A percentile compares a stretch with the other conserved stretches of the same genome.
These are phyloP conservation scores for Carex kokanica DNA, from an alignment of 176 grass and related monocot genomes.

Conservation along the genomic window DNA sequence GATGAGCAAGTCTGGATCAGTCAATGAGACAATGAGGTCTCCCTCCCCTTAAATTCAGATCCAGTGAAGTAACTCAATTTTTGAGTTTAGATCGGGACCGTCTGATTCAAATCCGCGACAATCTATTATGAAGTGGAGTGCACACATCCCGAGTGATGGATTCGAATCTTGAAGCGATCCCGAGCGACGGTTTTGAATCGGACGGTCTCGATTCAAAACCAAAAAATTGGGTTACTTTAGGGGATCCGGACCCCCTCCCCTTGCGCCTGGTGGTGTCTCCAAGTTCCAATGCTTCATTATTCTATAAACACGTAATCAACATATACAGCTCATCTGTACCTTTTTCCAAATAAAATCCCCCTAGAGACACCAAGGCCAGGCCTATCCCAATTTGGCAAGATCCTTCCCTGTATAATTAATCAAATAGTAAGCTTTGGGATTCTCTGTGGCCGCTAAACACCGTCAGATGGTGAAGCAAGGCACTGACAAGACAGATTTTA, in stretches of 20 bases:
- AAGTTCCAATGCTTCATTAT: conserved; percentile 28
- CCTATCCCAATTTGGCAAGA: conserved; percentile 28
- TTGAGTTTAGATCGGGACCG: no score
- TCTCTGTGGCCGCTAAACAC: not conserved
- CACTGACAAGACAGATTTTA: not conserved
- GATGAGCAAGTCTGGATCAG: not conserved
- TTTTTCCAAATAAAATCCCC: not conserved
- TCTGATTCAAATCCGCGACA: no score
- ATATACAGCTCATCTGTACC: conserved; percentile 22
- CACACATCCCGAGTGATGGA: no score
- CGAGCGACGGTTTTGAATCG: no score
- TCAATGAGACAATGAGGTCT: not conserved
- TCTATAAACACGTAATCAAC: conserved; percentile 11
- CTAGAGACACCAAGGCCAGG: not conserved
- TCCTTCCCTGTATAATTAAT: not conserved
- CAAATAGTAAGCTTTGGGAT: not conserved
- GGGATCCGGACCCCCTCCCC: no score
- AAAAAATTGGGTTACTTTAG: no score
- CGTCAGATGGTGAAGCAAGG: not conserved
- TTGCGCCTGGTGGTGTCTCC: conserved; percentile 4
- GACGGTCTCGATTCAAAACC: no score
- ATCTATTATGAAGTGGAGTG: no score
- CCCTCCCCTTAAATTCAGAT: no score
- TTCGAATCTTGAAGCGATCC: no score
- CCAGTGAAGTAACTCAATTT: no score